Conservation (phyloP, 495 filamentous ascomycete genomes). For the Extremus antarcticus region DNA sequence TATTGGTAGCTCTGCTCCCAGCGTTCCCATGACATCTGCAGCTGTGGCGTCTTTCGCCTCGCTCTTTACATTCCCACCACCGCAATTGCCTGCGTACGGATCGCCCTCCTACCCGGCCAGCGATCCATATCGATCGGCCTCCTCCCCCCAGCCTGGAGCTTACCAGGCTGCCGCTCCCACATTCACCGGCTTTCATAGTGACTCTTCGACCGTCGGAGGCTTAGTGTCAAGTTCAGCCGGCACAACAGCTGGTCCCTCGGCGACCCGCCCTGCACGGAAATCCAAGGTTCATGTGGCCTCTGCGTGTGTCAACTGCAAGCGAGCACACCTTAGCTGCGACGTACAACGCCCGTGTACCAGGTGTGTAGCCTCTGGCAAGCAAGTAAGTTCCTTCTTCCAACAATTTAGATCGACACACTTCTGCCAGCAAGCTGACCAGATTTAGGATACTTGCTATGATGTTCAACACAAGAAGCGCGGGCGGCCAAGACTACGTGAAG, state of each 20-base stretch:
- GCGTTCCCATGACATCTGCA: not conserved
- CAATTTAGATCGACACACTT: not conserved
- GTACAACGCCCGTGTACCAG: constrained; percentile 51
- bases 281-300: constrained; percentile 94
- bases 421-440: not conserved
- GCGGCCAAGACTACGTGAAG: constrained; percentile 81
- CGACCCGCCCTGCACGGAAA: constrained; percentile 42
- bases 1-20: not conserved
- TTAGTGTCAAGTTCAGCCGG: not conserved
- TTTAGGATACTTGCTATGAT: constrained; percentile 80
- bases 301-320: constrained; percentile 94
- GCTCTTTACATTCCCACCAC: not conserved
- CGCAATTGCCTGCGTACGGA: not conserved
- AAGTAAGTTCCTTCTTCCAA: constrained; percentile 43
- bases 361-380: constrained; percentile 53
- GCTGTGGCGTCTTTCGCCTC: not conserved
- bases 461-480: constrained; percentile 96
- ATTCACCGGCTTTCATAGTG: no score
- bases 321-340: constrained; percentile 79
- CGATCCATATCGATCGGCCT: not conserved
- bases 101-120: not conserved
- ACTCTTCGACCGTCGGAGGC: not conserved
- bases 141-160: not conserved
- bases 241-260: not conserved
- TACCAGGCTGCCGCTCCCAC: not conserved